These are phyloP conservation scores for Aureobasidium sp. DNA, from an alignment of 2,329 filamentous ascomycete species.

Conservation along the genomic window DNA sequence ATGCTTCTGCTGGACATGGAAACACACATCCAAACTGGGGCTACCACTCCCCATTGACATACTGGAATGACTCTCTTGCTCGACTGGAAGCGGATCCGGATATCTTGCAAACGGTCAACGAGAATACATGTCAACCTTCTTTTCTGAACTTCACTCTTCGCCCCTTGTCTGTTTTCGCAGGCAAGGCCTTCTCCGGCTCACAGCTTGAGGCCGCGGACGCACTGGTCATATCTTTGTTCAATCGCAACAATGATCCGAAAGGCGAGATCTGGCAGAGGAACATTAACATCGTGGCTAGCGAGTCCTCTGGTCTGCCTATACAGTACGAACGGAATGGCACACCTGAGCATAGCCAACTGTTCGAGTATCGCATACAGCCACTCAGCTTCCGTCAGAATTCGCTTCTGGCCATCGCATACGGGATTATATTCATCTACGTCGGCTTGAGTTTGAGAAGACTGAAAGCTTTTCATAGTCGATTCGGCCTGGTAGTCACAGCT, in stretches of 20 bases:
- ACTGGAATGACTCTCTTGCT: slow-evolving; percentile 61
- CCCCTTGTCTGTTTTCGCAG: slow-evolving; percentile 72
- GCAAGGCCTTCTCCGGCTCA: slow-evolving; percentile 62
- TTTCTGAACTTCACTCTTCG: slow-evolving; percentile 65
- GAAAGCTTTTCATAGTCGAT: slow-evolving; percentile 66
- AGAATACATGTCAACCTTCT: slow-evolving; percentile 51
- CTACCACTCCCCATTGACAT: slow-evolving; percentile 73
- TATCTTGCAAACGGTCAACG: slow-evolving; percentile 61
- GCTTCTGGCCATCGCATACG: slow-evolving; percentile 57
- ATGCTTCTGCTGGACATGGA: background rate
- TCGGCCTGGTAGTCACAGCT: slow-evolving; percentile 64
- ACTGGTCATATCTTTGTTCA: slow-evolving; percentile 67
- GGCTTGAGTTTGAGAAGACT: slow-evolving; percentile 58
- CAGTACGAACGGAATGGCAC: slow-evolving; percentile 7
- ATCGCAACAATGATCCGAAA: slow-evolving; percentile 55
- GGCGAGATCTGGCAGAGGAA: slow-evolving; percentile 57
- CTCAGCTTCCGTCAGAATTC: slow-evolving; percentile 59
- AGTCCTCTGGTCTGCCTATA: slow-evolving; percentile 9
- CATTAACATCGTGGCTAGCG: slow-evolving; percentile 24
- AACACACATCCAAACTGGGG: slow-evolving; percentile 44
- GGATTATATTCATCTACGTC: slow-evolving; percentile 56
- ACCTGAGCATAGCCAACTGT: slow-evolving; percentile 46
- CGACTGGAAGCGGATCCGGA: slow-evolving; percentile 53
- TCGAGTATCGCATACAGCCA: slow-evolving; percentile 71
- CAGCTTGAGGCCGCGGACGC: slow-evolving; percentile 64